These are phyloP conservation scores for Aegilops tauschii DNA, from an alignment of 176 grass and related monocot species.

Conservation along the genomic window DNA sequence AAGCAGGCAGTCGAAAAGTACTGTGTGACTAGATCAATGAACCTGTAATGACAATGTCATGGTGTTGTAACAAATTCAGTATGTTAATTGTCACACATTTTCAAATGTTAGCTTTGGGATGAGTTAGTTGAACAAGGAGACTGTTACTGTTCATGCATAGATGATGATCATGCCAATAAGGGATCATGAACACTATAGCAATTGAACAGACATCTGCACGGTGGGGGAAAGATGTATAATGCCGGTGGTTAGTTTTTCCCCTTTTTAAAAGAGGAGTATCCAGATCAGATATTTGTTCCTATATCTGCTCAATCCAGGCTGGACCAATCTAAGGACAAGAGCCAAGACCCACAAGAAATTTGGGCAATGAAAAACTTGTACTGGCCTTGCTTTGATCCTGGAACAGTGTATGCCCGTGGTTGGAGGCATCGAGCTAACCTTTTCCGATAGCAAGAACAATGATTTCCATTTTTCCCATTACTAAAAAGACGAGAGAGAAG, in stretches of 20 bases:
- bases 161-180: neutral
- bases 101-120: neutral
- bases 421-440: conserved; percentile 19
- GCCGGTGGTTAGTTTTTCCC: neutral
- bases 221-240: neutral
- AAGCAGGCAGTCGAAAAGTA: neutral
- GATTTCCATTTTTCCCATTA: conserved; percentile 32
- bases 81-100: neutral
- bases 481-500: conserved; percentile 16
- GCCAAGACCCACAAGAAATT: conserved; percentile 5
- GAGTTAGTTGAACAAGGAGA: neutral
- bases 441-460: conserved; percentile 31
- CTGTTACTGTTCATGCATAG: neutral
- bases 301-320: conserved; percentile 12
- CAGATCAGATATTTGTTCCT: neutral
- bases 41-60: neutral
- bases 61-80: neutral
- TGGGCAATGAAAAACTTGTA: conserved; percentile 15
- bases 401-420: conserved; percentile 19
- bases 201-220: neutral
- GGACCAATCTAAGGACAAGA: conserved; percentile 29
- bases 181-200: neutral
- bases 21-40: neutral
- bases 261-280: neutral
- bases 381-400: conserved; percentile 9